Conservation (phyloP, 345 rosid genomes). For the Melaleuca quinquenervia region DNA sequence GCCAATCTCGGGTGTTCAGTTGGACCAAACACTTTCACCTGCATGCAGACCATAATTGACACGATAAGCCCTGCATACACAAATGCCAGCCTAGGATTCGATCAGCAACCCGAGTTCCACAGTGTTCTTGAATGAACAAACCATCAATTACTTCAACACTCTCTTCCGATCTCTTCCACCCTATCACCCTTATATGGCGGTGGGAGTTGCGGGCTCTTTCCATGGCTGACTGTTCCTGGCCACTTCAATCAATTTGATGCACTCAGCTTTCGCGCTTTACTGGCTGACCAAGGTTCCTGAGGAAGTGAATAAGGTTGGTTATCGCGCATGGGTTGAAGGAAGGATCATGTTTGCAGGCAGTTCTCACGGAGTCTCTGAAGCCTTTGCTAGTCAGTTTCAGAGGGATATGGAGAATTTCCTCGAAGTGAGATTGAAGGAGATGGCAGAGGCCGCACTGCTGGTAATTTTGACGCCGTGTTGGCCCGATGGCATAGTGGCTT, state of each 20-base stretch:
- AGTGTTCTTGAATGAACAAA: slow-evolving; percentile 36
- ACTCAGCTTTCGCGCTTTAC: slow-evolving; percentile 16
- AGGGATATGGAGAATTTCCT: slow-evolving; percentile 1
- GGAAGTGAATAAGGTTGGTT: neutral
- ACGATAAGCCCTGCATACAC: slow-evolving; percentile 5
- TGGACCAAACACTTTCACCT: slow-evolving; percentile 37
- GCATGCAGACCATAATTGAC: slow-evolving; percentile 20
- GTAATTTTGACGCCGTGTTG: neutral
- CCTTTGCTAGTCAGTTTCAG: neutral
- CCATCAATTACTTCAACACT: slow-evolving; percentile 34
- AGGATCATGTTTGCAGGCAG: neutral
- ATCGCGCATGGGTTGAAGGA: slow-evolving; percentile 1
- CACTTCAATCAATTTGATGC: slow-evolving; percentile 16
- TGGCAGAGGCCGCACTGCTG: slow-evolving; percentile 1
- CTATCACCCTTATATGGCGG: slow-evolving; percentile 7
- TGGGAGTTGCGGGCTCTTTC: slow-evolving; percentile 32
- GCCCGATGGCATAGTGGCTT: neutral
- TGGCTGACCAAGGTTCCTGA: slow-evolving; percentile 25
- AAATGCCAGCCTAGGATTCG: neutral
- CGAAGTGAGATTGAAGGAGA: slow-evolving; percentile 1
- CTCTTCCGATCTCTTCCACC: slow-evolving; percentile 24
- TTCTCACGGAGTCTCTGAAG: slow-evolving; percentile 1
- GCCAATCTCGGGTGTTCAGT: slow-evolving; percentile 16
- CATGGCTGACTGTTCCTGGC: slow-evolving; percentile 19
- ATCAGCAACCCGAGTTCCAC: slow-evolving; percentile 13